phyloP scores from a whole-genome alignment of 257 asterid genomes.

The Pogostemon cablin region DNA sequence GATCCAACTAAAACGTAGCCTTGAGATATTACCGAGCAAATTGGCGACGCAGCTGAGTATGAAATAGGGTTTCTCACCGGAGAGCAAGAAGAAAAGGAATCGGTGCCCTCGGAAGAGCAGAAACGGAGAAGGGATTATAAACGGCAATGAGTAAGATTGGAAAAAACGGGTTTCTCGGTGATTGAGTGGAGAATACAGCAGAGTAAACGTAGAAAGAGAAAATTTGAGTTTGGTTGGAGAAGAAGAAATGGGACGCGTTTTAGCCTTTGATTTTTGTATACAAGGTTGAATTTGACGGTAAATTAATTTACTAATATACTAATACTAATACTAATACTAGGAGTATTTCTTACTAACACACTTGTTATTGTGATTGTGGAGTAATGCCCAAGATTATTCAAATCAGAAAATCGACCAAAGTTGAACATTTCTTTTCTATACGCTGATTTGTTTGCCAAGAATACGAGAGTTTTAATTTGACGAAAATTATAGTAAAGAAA shows the following conservation, averaged over 20 bases:
- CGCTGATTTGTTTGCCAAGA: neutral
- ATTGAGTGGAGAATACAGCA: constrained; percentile 31
- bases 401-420: neutral
- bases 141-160: constrained; percentile 35
- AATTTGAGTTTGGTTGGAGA: constrained; percentile 39
- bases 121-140: constrained; percentile 29
- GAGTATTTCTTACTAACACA: too few species aligned
- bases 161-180: constrained; percentile 30
- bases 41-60: constrained; percentile 13
- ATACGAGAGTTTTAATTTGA: too few species aligned
- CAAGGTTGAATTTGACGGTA: constrained; percentile 38
- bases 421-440: neutral
- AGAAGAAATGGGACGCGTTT: constrained; percentile 43
- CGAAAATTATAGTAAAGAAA: too few species aligned
- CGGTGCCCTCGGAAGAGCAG: constrained; percentile 37
- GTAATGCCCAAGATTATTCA: neutral
- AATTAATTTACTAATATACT: neutral
- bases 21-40: constrained; percentile 21
- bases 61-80: constrained; percentile 40
- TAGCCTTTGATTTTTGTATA: constrained; percentile 25
- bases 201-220: constrained; percentile 33
- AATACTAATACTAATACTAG: too few species aligned
- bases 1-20: constrained; percentile 30
- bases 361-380: too few species aligned
- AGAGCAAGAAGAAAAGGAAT: constrained; percentile 52